These are phyloP conservation scores for Eucalyptus cladocalyx DNA, from an alignment of 345 rosid species.

Conservation along the genomic window DNA sequence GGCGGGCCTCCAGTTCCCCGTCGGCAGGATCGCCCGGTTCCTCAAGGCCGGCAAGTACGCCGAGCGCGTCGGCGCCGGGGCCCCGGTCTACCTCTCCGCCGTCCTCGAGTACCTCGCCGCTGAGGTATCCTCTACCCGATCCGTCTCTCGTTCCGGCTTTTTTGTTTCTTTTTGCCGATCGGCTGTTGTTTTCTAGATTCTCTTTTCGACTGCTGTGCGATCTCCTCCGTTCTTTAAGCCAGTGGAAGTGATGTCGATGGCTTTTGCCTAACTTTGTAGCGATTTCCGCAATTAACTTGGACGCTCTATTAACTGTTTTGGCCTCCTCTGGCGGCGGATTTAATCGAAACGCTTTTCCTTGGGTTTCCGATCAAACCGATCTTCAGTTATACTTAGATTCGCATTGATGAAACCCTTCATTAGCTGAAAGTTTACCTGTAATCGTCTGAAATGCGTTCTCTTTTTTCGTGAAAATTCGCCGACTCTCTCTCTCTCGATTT, in stretches of 20 bases:
- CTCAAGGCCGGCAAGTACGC: neutral
- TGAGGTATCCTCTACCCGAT: neutral
- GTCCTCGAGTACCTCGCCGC: neutral
- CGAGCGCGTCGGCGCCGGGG: neutral
- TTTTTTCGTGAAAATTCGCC: neutral
- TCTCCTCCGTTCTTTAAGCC: neutral
- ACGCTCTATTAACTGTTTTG: neutral
- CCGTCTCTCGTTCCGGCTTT: neutral
- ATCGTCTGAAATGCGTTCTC: neutral
- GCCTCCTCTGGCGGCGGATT: neutral
- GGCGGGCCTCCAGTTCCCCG: conserved; percentile 1
- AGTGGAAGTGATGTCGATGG: neutral
- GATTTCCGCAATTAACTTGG: neutral
- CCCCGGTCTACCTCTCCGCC: neutral
- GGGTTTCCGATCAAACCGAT: neutral
- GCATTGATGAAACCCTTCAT: neutral
- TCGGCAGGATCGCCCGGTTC: neutral
- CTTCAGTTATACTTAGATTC: neutral
- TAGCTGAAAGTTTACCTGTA: neutral
- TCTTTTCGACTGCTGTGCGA: neutral
- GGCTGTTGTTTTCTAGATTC: neutral
- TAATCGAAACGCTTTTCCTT: neutral
- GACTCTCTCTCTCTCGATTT: neutral
- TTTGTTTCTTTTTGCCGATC: neutral
- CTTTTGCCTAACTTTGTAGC: neutral